Evolutionary conservation across 1,139 yeast species (phyloP), one percentile per base, ranked within the genome.

Genomic region (Protomyces inundatus): DNA sequence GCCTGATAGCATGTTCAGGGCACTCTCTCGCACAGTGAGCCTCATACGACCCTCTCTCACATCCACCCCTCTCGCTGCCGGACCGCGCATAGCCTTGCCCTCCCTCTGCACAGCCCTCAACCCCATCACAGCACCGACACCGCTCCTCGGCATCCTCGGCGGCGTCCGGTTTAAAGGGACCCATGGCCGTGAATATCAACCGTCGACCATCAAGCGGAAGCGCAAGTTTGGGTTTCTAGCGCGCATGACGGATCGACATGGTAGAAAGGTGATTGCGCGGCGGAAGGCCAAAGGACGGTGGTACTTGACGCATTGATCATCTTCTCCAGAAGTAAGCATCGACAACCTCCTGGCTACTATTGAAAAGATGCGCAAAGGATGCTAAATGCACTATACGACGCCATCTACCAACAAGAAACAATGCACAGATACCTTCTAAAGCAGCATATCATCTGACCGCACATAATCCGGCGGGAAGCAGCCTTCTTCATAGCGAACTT

Each of bases 241-340:
- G n/a, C 84, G 97, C 73, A 82, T 88, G 76, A 84, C 85, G 73
- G 77, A 87, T n/a, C 83, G 82, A 70, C 82, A 84, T 50, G 98
- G 98, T 9, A 83, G 91, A 70, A 88, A 86, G 73, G 82, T 93
- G 56, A 78, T 93, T 66, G 83, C 83, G 65, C 82, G 95, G 74
- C 84, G 98, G 76, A 86, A 79, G 72, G 87, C 84, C 53, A 93
- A 93, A 78, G 97, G 97, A 7, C 84, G 98, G 77, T 91, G 98
- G 98, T 90, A 84, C 73, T 78, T 93, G 71, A 81, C 95, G 56
- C 95, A 93, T 73, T 91, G 77, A 75, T 23, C 23, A 23, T 1
- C 1, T 1, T 23, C 2, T 2, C 23, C 2, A 23, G 23, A 2
- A 23, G 23, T 2, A 23, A 23, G 23, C 23, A 23, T 23, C 23